Percentiles rank a stretch among this genome's conserved stretches.
Evolutionary conservation across 2,329 filamentous ascomycete species (phyloP).

Genomic region (Nigrospora osmanthi): DNA sequence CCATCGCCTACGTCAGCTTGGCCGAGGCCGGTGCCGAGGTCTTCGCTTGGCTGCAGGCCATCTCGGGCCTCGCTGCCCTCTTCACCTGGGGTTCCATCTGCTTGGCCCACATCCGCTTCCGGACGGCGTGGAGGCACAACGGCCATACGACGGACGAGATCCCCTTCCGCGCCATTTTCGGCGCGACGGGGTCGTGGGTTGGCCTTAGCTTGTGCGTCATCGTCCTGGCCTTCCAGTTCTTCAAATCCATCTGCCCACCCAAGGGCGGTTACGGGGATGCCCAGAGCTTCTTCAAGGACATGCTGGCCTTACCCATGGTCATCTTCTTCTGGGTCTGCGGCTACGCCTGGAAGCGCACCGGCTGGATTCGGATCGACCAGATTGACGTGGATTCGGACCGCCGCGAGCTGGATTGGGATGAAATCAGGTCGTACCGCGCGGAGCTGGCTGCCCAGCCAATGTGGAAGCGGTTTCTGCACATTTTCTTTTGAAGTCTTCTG

Average conservation of each 20-base stretch:
- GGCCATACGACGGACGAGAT: slow-evolving; percentile 61
- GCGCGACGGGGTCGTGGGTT: slow-evolving; percentile 56
- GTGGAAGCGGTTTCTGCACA: slow-evolving; percentile 29
- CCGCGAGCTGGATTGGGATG: slow-evolving; percentile 54
- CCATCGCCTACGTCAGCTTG: slow-evolving; percentile 41
- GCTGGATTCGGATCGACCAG: slow-evolving; percentile 47
- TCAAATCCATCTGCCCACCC: slow-evolving; percentile 31
- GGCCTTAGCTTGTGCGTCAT: slow-evolving; percentile 51
- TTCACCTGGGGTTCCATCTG: slow-evolving; percentile 67
- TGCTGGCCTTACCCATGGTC: slow-evolving; percentile 46
- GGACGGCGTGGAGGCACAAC: slow-evolving; percentile 51
- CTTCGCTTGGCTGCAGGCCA: slow-evolving; percentile 58
- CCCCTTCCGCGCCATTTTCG: slow-evolving; percentile 53
- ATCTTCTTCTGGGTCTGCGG: slow-evolving; percentile 45
- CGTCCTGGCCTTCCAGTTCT: slow-evolving; percentile 44
- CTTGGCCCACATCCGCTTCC: slow-evolving; percentile 62
- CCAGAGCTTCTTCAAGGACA: slow-evolving; percentile 44
- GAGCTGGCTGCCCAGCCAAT: slow-evolving; percentile 35
- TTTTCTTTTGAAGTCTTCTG: slow-evolving; percentile 19
- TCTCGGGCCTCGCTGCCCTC: slow-evolving; percentile 57
- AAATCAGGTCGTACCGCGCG: slow-evolving; percentile 39
- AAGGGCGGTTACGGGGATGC: slow-evolving; percentile 23
- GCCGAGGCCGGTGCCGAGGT: slow-evolving; percentile 36
- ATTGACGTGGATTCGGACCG: slow-evolving; percentile 63
- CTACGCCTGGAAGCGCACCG: slow-evolving; percentile 56